phyloP scores from a whole-genome alignment of 805 yeast genomes.

The Ogataea paraovalis region DNA sequence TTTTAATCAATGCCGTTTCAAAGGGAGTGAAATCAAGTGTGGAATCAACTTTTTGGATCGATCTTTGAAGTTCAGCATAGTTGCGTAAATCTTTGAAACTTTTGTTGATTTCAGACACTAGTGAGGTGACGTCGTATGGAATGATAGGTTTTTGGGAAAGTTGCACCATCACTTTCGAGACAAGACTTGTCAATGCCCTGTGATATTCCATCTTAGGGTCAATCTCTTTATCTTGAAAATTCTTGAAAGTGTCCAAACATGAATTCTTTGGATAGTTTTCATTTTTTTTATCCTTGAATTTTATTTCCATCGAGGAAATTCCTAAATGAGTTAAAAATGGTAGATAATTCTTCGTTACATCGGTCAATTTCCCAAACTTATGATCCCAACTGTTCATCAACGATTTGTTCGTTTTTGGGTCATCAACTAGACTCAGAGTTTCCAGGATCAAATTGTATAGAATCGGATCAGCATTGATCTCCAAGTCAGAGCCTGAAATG shows the following conservation, averaged over 20 bases:
- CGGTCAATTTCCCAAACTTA: conserved; percentile 11
- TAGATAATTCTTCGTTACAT: conserved; percentile 55
- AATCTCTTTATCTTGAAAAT: conserved; percentile 42
- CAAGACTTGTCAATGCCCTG: conserved; percentile 48
- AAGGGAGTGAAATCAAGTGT: conserved; percentile 26
- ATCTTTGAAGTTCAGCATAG: conserved; percentile 26
- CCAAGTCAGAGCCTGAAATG: conserved; percentile 48
- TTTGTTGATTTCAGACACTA: conserved; percentile 40
- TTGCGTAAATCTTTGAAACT: conserved; percentile 45
- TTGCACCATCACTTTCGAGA: conserved; percentile 50
- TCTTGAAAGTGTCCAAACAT: conserved; percentile 61
- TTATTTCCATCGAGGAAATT: conserved; percentile 63
- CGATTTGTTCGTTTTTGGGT: conserved; percentile 23
- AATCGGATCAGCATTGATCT: conserved; percentile 55
- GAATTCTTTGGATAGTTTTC: conserved; percentile 44
- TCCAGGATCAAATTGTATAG: conserved; percentile 45
- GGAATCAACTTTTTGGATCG: conserved; percentile 1
- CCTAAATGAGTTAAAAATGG: conserved; percentile 66
- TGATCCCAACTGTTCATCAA: conserved; percentile 21
- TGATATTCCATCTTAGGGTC: conserved; percentile 59
- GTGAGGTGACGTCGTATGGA: conserved; percentile 56
- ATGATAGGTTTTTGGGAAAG: conserved; percentile 73
- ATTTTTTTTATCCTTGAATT: conserved; percentile 33
- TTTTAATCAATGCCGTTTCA: conserved; percentile 26
- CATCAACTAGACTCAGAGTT: conserved; percentile 32